Evolutionary conservation across 2,329 filamentous ascomycete genomes (phyloP).

Genomic region (Pestalotiopsis sp.): DNA sequence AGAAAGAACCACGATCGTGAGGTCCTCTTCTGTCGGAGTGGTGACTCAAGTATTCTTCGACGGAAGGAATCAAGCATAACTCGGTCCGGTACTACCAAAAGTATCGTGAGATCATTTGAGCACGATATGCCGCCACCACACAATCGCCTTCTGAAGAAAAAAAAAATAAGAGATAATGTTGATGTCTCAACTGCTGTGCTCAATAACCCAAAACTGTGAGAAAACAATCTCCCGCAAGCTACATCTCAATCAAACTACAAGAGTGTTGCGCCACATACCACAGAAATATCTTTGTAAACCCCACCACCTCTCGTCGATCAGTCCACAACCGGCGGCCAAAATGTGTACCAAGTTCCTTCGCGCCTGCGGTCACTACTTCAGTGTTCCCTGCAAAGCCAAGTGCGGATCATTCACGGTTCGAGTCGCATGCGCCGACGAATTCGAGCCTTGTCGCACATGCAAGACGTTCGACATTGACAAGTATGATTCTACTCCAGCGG

Average conservation of each 20-base stretch:
- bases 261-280: background rate
- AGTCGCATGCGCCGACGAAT: background rate
- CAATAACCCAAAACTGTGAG: no score
- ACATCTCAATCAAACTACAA: no score
- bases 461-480: background rate
- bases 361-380: background rate
- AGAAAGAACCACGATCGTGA: background rate
- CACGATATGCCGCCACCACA: background rate
- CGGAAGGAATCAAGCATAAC: background rate
- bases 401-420: background rate
- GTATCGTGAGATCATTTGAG: background rate
- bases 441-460: background rate
- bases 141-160: background rate
- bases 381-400: background rate
- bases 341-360: background rate
- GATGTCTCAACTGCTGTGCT: no score
- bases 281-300: background rate
- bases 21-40: background rate
- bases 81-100: background rate
- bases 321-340: background rate
- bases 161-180: background rate
- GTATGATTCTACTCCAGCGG: background rate
- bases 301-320: background rate
- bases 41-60: background rate
- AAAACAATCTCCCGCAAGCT: no score